phyloP scores from a whole-genome alignment of 768 basidiomycete genomes.

The Pisolithus orientalis region DNA sequence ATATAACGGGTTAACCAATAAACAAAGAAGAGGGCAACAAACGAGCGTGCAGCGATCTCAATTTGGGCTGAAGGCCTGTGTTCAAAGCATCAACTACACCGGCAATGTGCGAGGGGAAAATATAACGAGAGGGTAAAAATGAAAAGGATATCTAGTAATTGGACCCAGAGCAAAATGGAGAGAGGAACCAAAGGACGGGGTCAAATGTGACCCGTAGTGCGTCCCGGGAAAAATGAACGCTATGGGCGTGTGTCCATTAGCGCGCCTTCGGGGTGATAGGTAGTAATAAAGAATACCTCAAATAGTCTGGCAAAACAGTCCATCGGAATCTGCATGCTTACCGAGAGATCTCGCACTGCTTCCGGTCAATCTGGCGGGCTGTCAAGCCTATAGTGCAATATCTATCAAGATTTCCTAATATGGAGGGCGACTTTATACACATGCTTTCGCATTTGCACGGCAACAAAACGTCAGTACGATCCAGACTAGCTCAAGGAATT shows the following conservation, averaged over 20 bases:
- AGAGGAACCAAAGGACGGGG: background rate
- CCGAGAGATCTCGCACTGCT: constrained; percentile 1
- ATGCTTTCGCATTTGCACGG: too few relatives aligned
- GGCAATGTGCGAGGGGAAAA: background rate
- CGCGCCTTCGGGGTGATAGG: too few relatives aligned
- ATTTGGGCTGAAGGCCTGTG: background rate
- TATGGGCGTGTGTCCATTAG: too few relatives aligned
- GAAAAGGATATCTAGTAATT: background rate
- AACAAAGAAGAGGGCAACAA: constrained; percentile 22
- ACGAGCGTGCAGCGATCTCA: constrained; percentile 2
- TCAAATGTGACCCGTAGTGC: background rate
- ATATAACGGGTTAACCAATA: constrained; percentile 13
- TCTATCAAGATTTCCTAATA: too few relatives aligned
- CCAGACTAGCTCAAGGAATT: too few relatives aligned
- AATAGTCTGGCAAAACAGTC: background rate
- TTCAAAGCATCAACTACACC: constrained; percentile 14
- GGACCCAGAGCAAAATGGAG: background rate
- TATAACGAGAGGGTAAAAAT: background rate
- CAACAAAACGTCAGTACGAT: too few relatives aligned
- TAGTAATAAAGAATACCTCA: background rate
- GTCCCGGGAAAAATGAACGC: background rate
- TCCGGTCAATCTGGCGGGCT: constrained; percentile 1
- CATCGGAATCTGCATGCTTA: background rate
- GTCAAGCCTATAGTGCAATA: background rate
- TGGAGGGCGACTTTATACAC: too few relatives aligned